phyloP scores from a whole-genome alignment of 805 yeast genomes.

The Kluyveromyces aestuarii region DNA sequence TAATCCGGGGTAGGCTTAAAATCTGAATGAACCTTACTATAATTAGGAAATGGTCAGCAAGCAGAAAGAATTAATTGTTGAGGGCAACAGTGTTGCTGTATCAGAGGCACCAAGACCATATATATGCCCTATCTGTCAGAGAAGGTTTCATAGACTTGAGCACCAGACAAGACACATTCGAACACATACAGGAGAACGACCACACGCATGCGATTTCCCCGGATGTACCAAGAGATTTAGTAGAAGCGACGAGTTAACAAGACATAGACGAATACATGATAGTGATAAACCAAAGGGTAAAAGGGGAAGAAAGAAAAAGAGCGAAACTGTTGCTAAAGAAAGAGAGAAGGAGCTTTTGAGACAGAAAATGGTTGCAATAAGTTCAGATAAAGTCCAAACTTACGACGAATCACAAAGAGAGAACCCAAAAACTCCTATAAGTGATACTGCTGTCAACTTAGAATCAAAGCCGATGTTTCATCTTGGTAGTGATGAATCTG shows the following conservation, averaged over 20 bases:
- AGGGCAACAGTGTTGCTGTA: slow-evolving; percentile 2
- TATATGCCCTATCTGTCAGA: slow-evolving; percentile 64
- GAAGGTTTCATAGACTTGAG: slow-evolving; percentile 67
- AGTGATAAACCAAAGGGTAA: slow-evolving; percentile 63
- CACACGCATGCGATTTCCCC: slow-evolving; percentile 65
- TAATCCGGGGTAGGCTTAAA: not conserved
- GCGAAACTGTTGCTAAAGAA: slow-evolving; percentile 5
- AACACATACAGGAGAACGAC: slow-evolving; percentile 77
- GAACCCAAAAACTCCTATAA: not conserved
- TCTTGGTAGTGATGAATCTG: slow-evolving; percentile 1
- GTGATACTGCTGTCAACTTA: not conserved
- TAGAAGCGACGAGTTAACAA: slow-evolving; percentile 63
- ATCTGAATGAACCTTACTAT: not conserved
- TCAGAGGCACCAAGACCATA: slow-evolving; percentile 44
- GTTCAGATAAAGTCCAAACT: slow-evolving; percentile 3
- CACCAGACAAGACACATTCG: slow-evolving; percentile 74
- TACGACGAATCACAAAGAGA: not conserved
- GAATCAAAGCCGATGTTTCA: slow-evolving; percentile 2
- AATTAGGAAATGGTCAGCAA: not conserved
- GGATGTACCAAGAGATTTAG: slow-evolving; percentile 62
- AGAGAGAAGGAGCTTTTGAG: not conserved
- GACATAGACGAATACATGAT: slow-evolving; percentile 65
- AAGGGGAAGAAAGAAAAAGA: slow-evolving; percentile 35
- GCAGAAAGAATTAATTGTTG: not conserved
- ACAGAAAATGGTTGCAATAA: not conserved